Conservation (phyloP, 768 basidiomycete genomes). For the Naganishia kalamii region DNA sequence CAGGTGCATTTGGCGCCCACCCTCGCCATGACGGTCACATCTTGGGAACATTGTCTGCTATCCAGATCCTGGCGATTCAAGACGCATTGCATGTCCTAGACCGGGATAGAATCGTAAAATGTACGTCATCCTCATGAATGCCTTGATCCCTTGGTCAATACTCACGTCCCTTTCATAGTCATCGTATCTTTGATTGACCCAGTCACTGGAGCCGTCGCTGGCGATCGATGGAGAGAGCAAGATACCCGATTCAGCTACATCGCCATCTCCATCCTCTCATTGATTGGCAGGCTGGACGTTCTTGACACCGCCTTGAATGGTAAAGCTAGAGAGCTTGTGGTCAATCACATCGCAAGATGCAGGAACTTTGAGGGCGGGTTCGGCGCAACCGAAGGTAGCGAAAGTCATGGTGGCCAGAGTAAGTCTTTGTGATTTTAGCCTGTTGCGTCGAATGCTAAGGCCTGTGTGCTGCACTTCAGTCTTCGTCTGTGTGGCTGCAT, state of each 20-base stretch:
- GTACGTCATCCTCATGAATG: constrained; percentile 50
- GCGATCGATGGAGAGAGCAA: constrained; percentile 82
- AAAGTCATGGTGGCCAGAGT: constrained; percentile 92
- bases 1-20: constrained; percentile 87
- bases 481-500: constrained; percentile 77
- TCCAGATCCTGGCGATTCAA: constrained; percentile 84
- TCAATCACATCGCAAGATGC: constrained; percentile 68
- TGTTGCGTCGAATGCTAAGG: neutral
- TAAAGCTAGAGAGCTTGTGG: constrained; percentile 34
- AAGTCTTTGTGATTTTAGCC: constrained; percentile 20
- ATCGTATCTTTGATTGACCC: constrained; percentile 71
- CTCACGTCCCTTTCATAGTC: constrained; percentile 51
- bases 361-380: constrained; percentile 95
- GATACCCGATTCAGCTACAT: constrained; percentile 89
- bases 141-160: neutral
- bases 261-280: constrained; percentile 71
- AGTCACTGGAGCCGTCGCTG: constrained; percentile 78
- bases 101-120: constrained; percentile 63
- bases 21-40: constrained; percentile 90
- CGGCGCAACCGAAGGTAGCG: constrained; percentile 73
- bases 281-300: constrained; percentile 66
- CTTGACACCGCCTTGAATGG: constrained; percentile 51
- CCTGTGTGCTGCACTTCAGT: constrained; percentile 51
- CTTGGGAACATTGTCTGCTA: constrained; percentile 76
- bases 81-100: constrained; percentile 70